These are phyloP conservation scores for Oemleria cerasiformis DNA, from an alignment of 306 rosid species.

Conservation along the genomic window DNA sequence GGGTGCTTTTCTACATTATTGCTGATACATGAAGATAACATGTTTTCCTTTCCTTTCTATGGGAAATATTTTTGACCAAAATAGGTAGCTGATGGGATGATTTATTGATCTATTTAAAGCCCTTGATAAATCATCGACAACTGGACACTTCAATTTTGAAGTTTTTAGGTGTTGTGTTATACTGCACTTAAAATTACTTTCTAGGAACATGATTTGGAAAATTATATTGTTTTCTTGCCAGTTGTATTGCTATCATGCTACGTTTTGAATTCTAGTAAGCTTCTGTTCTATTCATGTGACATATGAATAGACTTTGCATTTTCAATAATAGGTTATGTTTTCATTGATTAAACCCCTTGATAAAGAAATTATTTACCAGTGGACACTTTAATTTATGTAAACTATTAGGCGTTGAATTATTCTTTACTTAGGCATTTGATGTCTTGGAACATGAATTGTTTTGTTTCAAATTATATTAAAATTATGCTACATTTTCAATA, in stretches of 20 bases:
- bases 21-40: not conserved
- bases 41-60: not conserved
- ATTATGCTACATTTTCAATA: too few relatives aligned
- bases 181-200: not conserved
- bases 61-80: not conserved
- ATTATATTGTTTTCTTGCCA: not conserved
- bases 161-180: not conserved
- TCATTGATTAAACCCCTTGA: too few relatives aligned
- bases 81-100: not conserved
- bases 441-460: too few relatives aligned
- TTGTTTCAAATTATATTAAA: too few relatives aligned
- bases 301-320: not conserved
- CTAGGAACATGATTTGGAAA: not conserved
- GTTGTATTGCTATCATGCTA: not conserved
- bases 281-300: not conserved
- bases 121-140: not conserved
- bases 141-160: not conserved
- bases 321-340: too few relatives aligned
- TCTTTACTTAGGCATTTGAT: too few relatives aligned
- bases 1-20: conserved; percentile 10
- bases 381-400: too few relatives aligned
- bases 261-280: not conserved
- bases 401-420: too few relatives aligned
- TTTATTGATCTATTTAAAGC: not conserved
- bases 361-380: too few relatives aligned